Percentiles rank a stretch among this genome's conserved stretches.
These are phyloP conservation scores for Aurifilum marmelostoma DNA, from an alignment of 2,329 filamentous ascomycete genomes.

Conservation along the genomic window DNA sequence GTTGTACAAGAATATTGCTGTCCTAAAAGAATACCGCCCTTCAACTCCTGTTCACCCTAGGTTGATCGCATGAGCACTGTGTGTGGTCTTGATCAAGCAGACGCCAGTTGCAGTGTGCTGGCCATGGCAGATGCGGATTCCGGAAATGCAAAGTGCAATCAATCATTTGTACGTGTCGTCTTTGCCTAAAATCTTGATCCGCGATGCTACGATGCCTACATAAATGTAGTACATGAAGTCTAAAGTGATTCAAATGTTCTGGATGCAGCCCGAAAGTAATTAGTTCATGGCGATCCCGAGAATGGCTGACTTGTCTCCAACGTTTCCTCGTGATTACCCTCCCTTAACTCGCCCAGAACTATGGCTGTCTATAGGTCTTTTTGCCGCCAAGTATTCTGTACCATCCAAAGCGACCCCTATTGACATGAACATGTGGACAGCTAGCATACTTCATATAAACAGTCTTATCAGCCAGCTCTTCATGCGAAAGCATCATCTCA, in stretches of 20 bases:
- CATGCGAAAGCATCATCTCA: not conserved
- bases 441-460: not conserved
- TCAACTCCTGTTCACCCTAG: not conserved
- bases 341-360: too few species aligned
- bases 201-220: not conserved
- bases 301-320: not conserved
- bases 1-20: not conserved
- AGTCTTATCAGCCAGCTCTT: not conserved
- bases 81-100: not conserved
- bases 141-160: constrained; percentile 3
- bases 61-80: not conserved
- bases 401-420: not conserved
- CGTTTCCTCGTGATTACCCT: too few species aligned
- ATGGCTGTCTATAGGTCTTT: not conserved
- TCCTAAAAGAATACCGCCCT: not conserved
- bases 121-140: not conserved
- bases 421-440: not conserved
- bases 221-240: too few species aligned
- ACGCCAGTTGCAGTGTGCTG: not conserved
- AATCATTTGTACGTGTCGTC: constrained; percentile 23
- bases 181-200: constrained; percentile 10
- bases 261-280: not conserved
- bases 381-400: not conserved
- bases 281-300: not conserved
- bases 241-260: not conserved